Conservation (phyloP, 345 rosid genomes). For the Moringa oleifera region DNA sequence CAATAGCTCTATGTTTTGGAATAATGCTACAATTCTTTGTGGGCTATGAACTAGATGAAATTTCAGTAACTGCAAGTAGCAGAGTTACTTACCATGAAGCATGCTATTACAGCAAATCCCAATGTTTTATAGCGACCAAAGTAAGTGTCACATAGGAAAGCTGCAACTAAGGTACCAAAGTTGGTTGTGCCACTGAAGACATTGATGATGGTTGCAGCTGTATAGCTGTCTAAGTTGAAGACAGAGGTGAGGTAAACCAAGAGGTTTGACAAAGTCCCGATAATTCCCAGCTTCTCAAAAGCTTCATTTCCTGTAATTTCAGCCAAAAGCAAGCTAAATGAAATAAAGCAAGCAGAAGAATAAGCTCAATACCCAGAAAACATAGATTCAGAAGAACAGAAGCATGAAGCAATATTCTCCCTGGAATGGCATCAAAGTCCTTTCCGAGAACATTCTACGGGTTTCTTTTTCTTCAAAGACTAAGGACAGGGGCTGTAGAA, state of each 20-base stretch:
- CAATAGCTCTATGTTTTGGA: too few relatives aligned
- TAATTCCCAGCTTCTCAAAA: slow-evolving; percentile 87
- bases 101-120: slow-evolving; percentile 53
- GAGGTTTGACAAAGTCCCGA: slow-evolving; percentile 72
- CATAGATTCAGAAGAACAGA: neutral
- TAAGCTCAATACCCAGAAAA: too few relatives aligned
- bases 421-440: neutral
- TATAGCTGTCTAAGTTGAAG: slow-evolving; percentile 59
- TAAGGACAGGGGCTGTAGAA: slow-evolving; percentile 8
- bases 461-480: slow-evolving; percentile 1
- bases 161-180: slow-evolving; percentile 67
- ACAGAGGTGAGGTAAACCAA: slow-evolving; percentile 69
- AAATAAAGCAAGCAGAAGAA: neutral
- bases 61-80: neutral
- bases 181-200: slow-evolving; percentile 72
- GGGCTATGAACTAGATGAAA: too few relatives aligned
- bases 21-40: too few relatives aligned
- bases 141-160: slow-evolving; percentile 72
- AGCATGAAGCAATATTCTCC: neutral
- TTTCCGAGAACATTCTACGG: neutral
- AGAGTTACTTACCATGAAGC: slow-evolving; percentile 49
- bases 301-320: slow-evolving; percentile 51
- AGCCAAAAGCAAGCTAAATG: neutral
- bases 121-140: slow-evolving; percentile 82
- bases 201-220: slow-evolving; percentile 68